These are phyloP conservation scores for Pichia ethanolica DNA, from an alignment of 805 yeast genomes.

Conservation along the genomic window DNA sequence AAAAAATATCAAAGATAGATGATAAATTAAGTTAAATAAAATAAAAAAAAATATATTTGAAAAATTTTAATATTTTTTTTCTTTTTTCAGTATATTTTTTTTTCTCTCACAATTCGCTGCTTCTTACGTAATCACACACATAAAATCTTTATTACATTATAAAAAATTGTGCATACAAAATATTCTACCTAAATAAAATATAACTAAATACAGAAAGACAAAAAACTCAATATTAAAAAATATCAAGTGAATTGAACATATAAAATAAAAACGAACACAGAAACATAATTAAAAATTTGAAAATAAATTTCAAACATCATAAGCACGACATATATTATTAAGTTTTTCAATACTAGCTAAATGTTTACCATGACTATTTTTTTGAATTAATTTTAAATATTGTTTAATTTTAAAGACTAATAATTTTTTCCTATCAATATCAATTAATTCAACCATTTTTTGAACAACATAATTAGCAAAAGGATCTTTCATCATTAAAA, in stretches of 20 bases:
- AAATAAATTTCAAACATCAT: constrained; percentile 8
- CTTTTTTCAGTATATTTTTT: too few species aligned
- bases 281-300: background rate
- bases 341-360: constrained; percentile 75
- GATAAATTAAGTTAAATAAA: too few species aligned
- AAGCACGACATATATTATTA: constrained; percentile 46
- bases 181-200: too few species aligned
- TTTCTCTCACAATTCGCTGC: too few species aligned
- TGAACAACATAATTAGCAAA: constrained; percentile 97
- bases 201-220: too few species aligned
- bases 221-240: too few species aligned
- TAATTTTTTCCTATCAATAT: constrained; percentile 58
- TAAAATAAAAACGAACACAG: background rate
- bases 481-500: constrained; percentile 95
- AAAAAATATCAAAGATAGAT: too few species aligned
- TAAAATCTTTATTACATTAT: background rate
- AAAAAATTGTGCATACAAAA: too few species aligned
- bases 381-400: constrained; percentile 66
- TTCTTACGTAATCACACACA: too few species aligned
- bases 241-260: too few species aligned
- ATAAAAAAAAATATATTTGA: too few species aligned
- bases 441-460: constrained; percentile 78
- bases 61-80: too few species aligned
- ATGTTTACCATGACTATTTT: constrained; percentile 70
- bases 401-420: constrained; percentile 72